These are phyloP conservation scores for Auricularia auricula-judae DNA, from an alignment of 768 basidiomycete species.

Conservation along the genomic window DNA sequence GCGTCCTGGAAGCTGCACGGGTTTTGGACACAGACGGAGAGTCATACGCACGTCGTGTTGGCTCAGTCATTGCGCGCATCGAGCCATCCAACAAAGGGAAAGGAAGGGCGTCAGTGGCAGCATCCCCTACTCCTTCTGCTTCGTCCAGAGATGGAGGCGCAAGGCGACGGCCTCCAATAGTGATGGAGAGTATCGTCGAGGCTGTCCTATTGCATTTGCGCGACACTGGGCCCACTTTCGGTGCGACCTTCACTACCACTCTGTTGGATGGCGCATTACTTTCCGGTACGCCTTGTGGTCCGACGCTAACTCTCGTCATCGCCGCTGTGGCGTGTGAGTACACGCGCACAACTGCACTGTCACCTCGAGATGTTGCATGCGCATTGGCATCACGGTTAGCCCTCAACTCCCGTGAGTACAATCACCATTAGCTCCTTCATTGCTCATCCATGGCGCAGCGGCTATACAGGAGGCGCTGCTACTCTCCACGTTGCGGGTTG, in stretches of 20 bases:
- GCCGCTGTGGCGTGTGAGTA: slow-evolving; percentile 59
- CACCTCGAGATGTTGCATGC: slow-evolving; percentile 37
- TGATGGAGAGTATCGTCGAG: slow-evolving; percentile 51
- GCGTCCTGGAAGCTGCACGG: slow-evolving; percentile 13
- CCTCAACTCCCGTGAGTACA: slow-evolving; percentile 32
- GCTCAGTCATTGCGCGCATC: slow-evolving; percentile 39
- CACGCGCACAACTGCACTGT: slow-evolving; percentile 36
- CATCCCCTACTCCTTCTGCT: not conserved
- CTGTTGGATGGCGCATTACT: not conserved
- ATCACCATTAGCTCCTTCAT: slow-evolving; percentile 5
- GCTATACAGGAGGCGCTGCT: slow-evolving; percentile 65
- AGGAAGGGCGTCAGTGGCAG: not conserved
- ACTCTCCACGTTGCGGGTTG: slow-evolving; percentile 58
- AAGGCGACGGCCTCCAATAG: slow-evolving; percentile 16
- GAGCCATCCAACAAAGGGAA: not conserved
- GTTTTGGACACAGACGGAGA: slow-evolving; percentile 28
- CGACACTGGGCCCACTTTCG: slow-evolving; percentile 10
- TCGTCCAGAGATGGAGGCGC: not conserved
- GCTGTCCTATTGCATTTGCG: slow-evolving; percentile 39
- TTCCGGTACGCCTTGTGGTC: slow-evolving; percentile 19
- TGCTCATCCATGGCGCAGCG: slow-evolving; percentile 26
- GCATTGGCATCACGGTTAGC: slow-evolving; percentile 32
- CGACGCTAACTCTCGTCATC: slow-evolving; percentile 57
- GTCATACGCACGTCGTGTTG: slow-evolving; percentile 29
- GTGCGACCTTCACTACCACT: not conserved